These are phyloP conservation scores for Cladophialophora immunda DNA, from an alignment of 2,329 filamentous ascomycete genomes.

Conservation along the genomic window DNA sequence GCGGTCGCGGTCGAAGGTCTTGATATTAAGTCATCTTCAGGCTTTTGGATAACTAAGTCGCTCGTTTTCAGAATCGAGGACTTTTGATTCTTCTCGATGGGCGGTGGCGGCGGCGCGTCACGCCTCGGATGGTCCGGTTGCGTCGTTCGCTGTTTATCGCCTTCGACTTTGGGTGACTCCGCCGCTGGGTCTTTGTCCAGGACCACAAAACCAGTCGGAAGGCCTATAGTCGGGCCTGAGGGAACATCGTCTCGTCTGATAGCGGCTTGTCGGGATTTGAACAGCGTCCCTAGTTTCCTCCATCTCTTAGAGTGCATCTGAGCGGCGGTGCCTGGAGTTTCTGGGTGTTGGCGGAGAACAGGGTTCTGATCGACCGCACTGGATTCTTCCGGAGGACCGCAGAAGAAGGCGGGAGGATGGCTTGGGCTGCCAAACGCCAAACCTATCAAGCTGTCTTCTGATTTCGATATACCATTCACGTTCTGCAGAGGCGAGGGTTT, in stretches of 20 bases:
- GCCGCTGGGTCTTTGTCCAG: slow-evolving; percentile 31
- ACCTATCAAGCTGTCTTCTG: slow-evolving; percentile 66
- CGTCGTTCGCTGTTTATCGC: slow-evolving; percentile 23
- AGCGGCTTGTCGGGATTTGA: slow-evolving; percentile 46
- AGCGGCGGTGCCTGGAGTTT: slow-evolving; percentile 17
- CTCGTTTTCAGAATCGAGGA: neutral
- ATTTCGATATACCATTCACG: slow-evolving; percentile 24
- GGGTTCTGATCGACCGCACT: slow-evolving; percentile 20
- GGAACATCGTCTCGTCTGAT: slow-evolving; percentile 28
- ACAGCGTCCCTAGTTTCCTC: slow-evolving; percentile 57
- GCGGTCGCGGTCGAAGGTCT: slow-evolving; percentile 31
- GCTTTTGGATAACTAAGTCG: slow-evolving; percentile 6
- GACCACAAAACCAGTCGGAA: slow-evolving; percentile 32
- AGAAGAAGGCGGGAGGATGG: slow-evolving; percentile 35
- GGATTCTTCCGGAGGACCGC: slow-evolving; percentile 9
- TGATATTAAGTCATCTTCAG: slow-evolving; percentile 29
- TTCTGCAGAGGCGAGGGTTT: slow-evolving; percentile 21
- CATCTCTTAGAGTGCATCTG: slow-evolving; percentile 50
- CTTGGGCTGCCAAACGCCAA: slow-evolving; percentile 77
- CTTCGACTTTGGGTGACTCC: slow-evolving; percentile 12
- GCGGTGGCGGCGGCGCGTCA: slow-evolving; percentile 16
- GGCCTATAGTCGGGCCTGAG: slow-evolving; percentile 30
- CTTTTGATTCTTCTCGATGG: slow-evolving; percentile 18
- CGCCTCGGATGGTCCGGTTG: slow-evolving; percentile 17
- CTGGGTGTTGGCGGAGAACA: slow-evolving; percentile 18